phyloP scores from a whole-genome alignment of 306 rosid species.

The Gynostemma pentaphyllum region DNA sequence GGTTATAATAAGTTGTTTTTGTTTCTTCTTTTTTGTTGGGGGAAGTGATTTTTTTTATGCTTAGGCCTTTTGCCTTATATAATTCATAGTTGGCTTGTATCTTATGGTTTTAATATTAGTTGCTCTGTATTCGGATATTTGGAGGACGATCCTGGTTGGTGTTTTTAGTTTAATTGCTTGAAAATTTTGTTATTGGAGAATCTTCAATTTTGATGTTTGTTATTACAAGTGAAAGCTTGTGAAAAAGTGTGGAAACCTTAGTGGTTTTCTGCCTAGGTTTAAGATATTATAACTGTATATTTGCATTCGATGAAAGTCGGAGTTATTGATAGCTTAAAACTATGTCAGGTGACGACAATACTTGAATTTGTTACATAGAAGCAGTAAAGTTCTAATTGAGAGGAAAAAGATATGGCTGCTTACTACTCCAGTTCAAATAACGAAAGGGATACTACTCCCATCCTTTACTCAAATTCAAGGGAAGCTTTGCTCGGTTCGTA shows the following conservation, averaged over 20 bases:
- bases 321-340: background rate
- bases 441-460: slow-evolving; percentile 33
- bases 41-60: slow-evolving; percentile 1
- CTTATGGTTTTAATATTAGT: background rate
- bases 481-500: slow-evolving; percentile 41
- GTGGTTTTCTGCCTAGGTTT: background rate
- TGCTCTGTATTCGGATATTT: background rate
- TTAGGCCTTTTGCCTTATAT: background rate
- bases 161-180: background rate
- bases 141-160: too few relatives aligned
- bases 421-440: slow-evolving; percentile 35
- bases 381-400: slow-evolving; percentile 15
- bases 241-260: background rate
- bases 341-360: slow-evolving; percentile 4
- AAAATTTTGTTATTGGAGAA: background rate
- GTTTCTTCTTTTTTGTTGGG: background rate
- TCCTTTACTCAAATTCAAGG: slow-evolving; percentile 40
- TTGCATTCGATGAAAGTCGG: background rate
- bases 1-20: background rate
- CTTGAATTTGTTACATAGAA: slow-evolving; percentile 7
- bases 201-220: background rate
- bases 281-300: background rate
- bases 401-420: slow-evolving; percentile 39
- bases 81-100: background rate
- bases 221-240: background rate